A percentile compares a stretch with the other conserved stretches of the same genome.
Conservation (phyloP, 352 stramenopile species). For the Globisporangium orthogonon region DNA sequence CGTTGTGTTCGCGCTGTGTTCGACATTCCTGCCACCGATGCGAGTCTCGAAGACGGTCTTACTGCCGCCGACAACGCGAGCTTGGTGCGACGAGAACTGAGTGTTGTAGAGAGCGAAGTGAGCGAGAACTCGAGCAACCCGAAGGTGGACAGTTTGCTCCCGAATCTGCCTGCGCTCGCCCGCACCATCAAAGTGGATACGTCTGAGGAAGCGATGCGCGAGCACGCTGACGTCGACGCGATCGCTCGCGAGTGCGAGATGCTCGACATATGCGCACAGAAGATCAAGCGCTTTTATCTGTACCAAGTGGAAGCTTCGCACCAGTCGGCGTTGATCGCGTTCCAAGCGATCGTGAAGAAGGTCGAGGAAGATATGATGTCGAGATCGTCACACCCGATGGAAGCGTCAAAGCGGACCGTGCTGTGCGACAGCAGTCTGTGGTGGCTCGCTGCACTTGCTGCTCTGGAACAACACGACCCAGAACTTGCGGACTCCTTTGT, state of each 20-base stretch:
- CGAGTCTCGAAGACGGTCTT: background rate
- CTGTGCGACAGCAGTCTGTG: conserved; percentile 35
- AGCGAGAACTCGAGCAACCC: conserved; percentile 12
- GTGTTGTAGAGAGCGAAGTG: too few relatives aligned
- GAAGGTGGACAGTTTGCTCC: conserved; percentile 40
- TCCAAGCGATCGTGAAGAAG: conserved; percentile 8
- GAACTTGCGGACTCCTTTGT: conserved; percentile 24
- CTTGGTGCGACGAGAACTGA: background rate
- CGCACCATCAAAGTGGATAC: conserved; percentile 17
- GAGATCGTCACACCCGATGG: background rate
- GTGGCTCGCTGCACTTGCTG: conserved; percentile 39
- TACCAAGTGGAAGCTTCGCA: conserved; percentile 36
- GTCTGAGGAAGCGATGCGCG: conserved; percentile 1
- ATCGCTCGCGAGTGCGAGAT: conserved; percentile 32
- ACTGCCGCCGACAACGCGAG: background rate
- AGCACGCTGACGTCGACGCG: conserved; percentile 1
- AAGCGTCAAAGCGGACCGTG: conserved; percentile 9
- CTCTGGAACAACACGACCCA: conserved; percentile 19
- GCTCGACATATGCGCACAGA: conserved; percentile 22
- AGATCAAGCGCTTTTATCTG: conserved; percentile 40
- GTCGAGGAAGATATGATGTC: conserved; percentile 10
- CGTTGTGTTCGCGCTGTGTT: conserved; percentile 24
- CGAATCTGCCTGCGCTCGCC: conserved; percentile 26
- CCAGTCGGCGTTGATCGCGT: conserved; percentile 13
- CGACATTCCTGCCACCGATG: background rate